Percentiles rank a stretch among this genome's conserved stretches.
Evolutionary conservation across 768 basidiomycete species (phyloP).

Genomic region (Tulasnella sp.): DNA sequence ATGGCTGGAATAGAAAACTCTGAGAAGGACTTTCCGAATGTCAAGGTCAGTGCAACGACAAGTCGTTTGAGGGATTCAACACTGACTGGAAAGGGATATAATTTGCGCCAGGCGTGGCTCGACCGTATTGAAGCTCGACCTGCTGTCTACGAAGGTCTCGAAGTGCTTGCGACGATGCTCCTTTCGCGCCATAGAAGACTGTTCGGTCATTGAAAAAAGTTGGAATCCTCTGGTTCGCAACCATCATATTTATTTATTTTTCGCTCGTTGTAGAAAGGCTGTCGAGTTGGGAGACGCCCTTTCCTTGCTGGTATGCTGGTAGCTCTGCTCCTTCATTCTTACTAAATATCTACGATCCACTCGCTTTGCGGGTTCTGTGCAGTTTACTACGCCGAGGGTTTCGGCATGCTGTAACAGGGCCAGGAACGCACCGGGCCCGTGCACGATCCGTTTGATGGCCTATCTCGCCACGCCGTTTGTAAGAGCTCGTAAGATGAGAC

Average conservation of each 20-base stretch:
- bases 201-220: not conserved
- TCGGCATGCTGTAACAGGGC: no score
- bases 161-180: constrained; percentile 26
- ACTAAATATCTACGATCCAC: no score
- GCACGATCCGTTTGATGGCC: no score
- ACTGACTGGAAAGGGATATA: not conserved
- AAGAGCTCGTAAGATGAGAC: not conserved
- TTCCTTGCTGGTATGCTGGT: no score
- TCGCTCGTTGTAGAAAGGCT: no score
- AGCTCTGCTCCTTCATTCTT: no score
- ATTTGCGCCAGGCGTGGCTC: constrained; percentile 37
- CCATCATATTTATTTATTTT: no score
- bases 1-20: constrained; percentile 48
- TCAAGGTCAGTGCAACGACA: constrained; percentile 39
- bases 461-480: not conserved
- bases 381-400: no score
- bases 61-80: not conserved
- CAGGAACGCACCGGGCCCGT: no score
- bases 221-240: no score
- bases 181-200: not conserved
- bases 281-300: no score
- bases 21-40: constrained; percentile 50
- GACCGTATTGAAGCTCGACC: constrained; percentile 34
- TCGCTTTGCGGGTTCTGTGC: no score
- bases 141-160: constrained; percentile 31